Base-by-base conservation (phyloP, 352 stramenopile genomes). In the Thraustochytrium striatum region DNA sequence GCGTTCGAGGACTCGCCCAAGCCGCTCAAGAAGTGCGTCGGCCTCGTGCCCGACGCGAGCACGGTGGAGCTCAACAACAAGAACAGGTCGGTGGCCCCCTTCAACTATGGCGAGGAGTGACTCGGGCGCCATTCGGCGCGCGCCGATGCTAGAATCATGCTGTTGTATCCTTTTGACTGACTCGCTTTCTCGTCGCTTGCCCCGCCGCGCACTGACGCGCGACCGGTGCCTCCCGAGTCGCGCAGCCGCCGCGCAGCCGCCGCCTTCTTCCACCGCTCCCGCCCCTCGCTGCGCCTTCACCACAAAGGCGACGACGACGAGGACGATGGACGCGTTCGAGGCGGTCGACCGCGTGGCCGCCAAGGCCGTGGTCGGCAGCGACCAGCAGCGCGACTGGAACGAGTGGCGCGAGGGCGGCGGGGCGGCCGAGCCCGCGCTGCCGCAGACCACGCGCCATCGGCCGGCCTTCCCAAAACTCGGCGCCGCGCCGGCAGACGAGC, bases 51-150 rank as follows among this genome's bases (percentile, higher is more conserved):
- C 19, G 3, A 75, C 65, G 43, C 44, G 32, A 62, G 44, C 65
- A 39, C 1, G 41, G 65, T 75, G 0, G 65, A 75, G 65, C 65
- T 75, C 28, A 75, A 75, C 52, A 75, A 75, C 30, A 75, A 75
- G 39, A 38, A 38, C 21, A 7, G 30, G 11, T 33, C 25, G n/a
- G 61, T 75, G 28, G 65, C 65, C 2, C 65, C 65, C 5, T 75
- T 75, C 35, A 75, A 75, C 65, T 61, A 58, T 7, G 39, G 21
- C 33, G 36, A 52, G 13, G 59, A 70, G n/a, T n/a, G n/a, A n/a
- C n/a, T n/a, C n/a, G n/a, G n/a, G n/a, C n/a, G n/a, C n/a, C n/a
- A n/a, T n/a, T n/a, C n/a, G n/a, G n/a, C n/a, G n/a, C n/a, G n/a
- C n/a, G n/a, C n/a, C n/a, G n/a, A n/a, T n/a, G n/a, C n/a, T n/a